Conservation (phyloP, 805 yeast species). For the Metschnikowia noctiluminum region DNA sequence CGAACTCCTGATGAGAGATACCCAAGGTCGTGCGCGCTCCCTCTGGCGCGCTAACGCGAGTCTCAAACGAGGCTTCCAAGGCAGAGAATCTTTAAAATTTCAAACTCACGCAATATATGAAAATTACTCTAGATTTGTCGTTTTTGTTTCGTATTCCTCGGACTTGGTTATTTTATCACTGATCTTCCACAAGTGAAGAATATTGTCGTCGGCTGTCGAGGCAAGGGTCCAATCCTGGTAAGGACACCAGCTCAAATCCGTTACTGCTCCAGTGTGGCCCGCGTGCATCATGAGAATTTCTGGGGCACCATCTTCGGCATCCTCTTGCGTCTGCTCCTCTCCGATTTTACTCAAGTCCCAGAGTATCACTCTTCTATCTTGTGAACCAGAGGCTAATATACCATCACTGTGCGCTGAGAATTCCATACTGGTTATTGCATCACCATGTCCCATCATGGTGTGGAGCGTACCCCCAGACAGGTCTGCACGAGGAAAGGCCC, state of each 20-base stretch:
- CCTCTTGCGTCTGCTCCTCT: constrained; percentile 80
- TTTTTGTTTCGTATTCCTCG: constrained; percentile 13
- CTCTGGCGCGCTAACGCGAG: too few relatives aligned
- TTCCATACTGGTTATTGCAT: constrained; percentile 65
- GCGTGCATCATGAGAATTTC: constrained; percentile 90
- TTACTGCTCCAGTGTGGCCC: constrained; percentile 78
- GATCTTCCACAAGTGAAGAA: constrained; percentile 58
- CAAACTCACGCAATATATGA: too few relatives aligned
- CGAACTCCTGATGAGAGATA: background rate
- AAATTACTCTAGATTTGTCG: constrained; percentile 24
- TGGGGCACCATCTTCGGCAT: constrained; percentile 87
- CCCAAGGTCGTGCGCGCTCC: constrained; percentile 9
- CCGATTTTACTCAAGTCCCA: constrained; percentile 85
- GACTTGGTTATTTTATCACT: constrained; percentile 28
- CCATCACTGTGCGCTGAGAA: constrained; percentile 80
- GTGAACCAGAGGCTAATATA: constrained; percentile 70
- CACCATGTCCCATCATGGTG: constrained; percentile 78
- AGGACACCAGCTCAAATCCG: constrained; percentile 69
- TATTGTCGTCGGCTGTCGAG: constrained; percentile 58
- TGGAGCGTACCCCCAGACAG: constrained; percentile 44
- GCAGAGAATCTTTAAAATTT: too few relatives aligned
- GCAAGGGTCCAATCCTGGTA: constrained; percentile 75
- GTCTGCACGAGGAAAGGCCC: constrained; percentile 23
- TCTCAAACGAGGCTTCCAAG: too few relatives aligned
- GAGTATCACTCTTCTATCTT: constrained; percentile 70